phyloP scores from a whole-genome alignment of 345 rosid species.

The Hevea brasiliensis region DNA sequence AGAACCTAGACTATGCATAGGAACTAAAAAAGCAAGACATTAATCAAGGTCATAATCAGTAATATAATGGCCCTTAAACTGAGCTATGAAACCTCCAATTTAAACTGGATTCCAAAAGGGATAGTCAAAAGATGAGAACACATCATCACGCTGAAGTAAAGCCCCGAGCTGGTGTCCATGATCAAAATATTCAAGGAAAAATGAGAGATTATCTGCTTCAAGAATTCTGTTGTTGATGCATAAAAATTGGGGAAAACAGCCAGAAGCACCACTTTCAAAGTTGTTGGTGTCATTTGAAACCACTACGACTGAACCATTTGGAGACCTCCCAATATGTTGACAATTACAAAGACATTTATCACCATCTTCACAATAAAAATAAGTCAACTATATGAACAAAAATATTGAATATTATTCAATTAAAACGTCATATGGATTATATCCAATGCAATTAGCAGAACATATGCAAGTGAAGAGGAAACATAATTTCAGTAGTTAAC shows the following conservation, averaged over 20 bases:
- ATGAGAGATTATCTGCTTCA: slow-evolving; percentile 37
- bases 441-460: too few species aligned
- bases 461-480: too few species aligned
- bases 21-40: too few species aligned
- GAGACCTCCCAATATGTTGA: slow-evolving; percentile 27
- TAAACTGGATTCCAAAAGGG: slow-evolving; percentile 44
- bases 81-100: too few species aligned
- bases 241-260: slow-evolving; percentile 30
- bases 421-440: background rate
- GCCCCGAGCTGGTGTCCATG: slow-evolving; percentile 29
- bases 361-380: slow-evolving; percentile 25
- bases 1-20: too few species aligned
- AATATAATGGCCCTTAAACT: too few species aligned
- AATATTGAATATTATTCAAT: too few species aligned
- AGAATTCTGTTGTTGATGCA: slow-evolving; percentile 26
- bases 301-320: slow-evolving; percentile 10
- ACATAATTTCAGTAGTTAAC: too few species aligned
- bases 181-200: slow-evolving; percentile 48
- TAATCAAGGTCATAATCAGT: too few species aligned
- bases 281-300: slow-evolving; percentile 15
- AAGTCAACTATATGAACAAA: slow-evolving; percentile 24
- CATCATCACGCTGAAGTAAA: slow-evolving; percentile 36
- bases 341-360: slow-evolving; percentile 17
- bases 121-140: slow-evolving; percentile 31
- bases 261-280: slow-evolving; percentile 21